phyloP scores from a whole-genome alignment of 2,329 filamentous ascomycete genomes.

The Diaporthe vexans region DNA sequence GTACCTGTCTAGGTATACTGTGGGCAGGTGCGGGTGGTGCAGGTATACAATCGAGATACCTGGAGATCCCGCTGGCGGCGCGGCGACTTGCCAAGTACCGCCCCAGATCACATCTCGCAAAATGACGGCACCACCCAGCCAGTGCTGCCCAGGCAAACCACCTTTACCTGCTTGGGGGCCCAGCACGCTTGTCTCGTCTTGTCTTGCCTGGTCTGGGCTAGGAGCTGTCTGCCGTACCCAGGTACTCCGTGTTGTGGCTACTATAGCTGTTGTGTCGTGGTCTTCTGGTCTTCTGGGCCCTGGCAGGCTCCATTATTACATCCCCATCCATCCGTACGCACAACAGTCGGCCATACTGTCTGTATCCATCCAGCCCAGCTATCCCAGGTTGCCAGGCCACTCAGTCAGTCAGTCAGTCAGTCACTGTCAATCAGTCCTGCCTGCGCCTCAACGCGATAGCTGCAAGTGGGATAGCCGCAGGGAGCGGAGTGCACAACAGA shows the following conservation, averaged over 20 bases:
- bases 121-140: constrained; percentile 28
- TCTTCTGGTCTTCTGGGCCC: constrained; percentile 16
- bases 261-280: background rate
- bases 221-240: background rate
- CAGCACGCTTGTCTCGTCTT: constrained; percentile 11
- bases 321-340: constrained; percentile 29
- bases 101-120: constrained; percentile 35
- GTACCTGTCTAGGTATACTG: no score
- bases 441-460: constrained; percentile 24
- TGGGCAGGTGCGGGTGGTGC: no score
- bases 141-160: background rate
- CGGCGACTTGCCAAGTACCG: constrained; percentile 34
- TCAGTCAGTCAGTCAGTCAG: background rate
- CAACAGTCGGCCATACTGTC: constrained; percentile 25
- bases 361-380: background rate
- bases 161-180: background rate
- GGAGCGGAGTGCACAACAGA: constrained; percentile 14
- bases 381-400: no score
- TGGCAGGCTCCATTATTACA: background rate
- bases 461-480: constrained; percentile 10
- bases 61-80: background rate
- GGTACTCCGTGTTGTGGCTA: background rate
- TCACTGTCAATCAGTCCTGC: background rate
- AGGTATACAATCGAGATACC: constrained; percentile 34
- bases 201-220: constrained; percentile 2